Base-by-base conservation (phyloP, 1,284 basidiomycete genomes). In the Microbotryomycetes sp. region DNA sequence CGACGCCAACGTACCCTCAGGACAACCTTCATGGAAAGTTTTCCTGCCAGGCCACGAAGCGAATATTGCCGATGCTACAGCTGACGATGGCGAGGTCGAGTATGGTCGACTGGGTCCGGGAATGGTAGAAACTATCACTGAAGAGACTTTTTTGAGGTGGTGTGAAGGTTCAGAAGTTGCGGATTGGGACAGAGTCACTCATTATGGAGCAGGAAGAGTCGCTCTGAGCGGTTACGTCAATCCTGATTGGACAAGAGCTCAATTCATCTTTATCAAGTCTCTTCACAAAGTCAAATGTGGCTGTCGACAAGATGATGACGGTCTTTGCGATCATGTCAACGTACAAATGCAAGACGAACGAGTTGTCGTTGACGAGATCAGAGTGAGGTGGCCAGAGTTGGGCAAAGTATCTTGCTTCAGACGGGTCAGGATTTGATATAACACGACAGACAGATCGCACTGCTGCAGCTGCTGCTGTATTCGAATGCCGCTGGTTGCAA, bases 1-100 rank as follows among this genome's bases (percentile, higher is more conserved):
- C 18, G 67, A 69, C 21, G 27, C 60, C 4, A 69, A 69, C 55
- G 65, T 69, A 3, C 65, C 65, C 9, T 59, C 65, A 2, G 67
- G 67, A 0, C 60, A 66, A 51, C 52, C 50, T 0, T 16, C 16
- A 41, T 41, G 35, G 9, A 41, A 18, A 41, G 35, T n/a, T n/a
- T n/a, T n/a, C n/a, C n/a, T n/a, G n/a, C n/a, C n/a, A n/a, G n/a
- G n/a, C n/a, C n/a, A n/a, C n/a, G n/a, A n/a, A n/a, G n/a, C n/a
- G n/a, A n/a, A n/a, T n/a, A n/a, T n/a, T n/a, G n/a, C n/a, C n/a
- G n/a, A n/a, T n/a, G n/a, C n/a, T n/a, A n/a, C n/a, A n/a, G n/a
- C n/a, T n/a, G n/a, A n/a, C n/a, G n/a, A n/a, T n/a, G n/a, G n/a
- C n/a, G n/a, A n/a, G n/a, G n/a, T n/a, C n/a, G n/a, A n/a, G n/a